These are phyloP conservation scores for Orychophragmus violaceus DNA, from an alignment of 345 rosid species.

Conservation along the genomic window DNA sequence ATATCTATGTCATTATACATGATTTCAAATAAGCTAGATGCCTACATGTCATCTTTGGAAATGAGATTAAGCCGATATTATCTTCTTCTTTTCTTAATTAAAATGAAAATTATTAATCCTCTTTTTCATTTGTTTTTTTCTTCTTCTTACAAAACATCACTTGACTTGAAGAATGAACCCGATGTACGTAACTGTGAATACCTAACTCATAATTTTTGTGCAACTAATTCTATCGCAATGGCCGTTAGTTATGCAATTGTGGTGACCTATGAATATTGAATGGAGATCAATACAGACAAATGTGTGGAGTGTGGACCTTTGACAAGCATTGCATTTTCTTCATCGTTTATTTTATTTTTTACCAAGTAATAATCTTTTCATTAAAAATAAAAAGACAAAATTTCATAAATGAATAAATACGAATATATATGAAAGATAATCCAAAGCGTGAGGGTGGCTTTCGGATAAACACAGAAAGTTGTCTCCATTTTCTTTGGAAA, in stretches of 20 bases:
- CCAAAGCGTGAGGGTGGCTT: constrained; percentile 33
- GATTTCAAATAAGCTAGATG: background rate
- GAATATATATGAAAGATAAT: constrained; percentile 10
- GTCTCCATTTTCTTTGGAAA: constrained; percentile 37
- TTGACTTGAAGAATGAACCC: background rate
- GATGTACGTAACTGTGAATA: background rate
- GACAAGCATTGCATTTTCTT: constrained; percentile 9
- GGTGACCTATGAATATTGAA: background rate
- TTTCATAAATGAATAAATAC: background rate
- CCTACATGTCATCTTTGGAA: background rate
- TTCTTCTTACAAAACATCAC: background rate
- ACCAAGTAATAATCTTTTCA: background rate
- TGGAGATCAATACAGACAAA: background rate
- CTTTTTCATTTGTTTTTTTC: background rate
- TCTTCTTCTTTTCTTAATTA: background rate
- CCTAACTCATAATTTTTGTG: background rate
- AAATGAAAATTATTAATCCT: background rate
- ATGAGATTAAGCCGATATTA: too few species aligned
- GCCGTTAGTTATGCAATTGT: background rate
- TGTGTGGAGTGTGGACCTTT: constrained; percentile 18
- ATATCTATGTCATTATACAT: background rate
- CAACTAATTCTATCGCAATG: background rate
- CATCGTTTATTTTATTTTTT: background rate
- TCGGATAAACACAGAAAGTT: constrained; percentile 28
- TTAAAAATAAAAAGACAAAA: background rate